phyloP scores from a whole-genome alignment of 2,329 filamentous ascomycete species.

The Aspergillus amoenus region DNA sequence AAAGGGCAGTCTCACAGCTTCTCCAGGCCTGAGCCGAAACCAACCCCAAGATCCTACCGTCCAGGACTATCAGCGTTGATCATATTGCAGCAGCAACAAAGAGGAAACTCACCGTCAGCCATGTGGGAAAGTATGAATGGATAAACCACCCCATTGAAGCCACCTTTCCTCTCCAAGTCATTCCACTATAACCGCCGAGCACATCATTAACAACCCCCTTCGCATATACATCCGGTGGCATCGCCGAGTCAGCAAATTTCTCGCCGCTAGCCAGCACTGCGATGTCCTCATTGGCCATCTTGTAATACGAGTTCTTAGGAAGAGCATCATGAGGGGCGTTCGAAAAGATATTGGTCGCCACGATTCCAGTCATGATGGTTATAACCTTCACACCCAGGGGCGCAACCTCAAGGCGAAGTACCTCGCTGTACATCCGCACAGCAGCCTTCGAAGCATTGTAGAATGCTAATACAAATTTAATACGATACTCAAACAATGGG shows the following conservation, averaged over 20 bases:
- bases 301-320: slow-evolving; percentile 22
- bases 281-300: slow-evolving; percentile 12
- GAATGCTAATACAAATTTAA: slow-evolving; percentile 5
- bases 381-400: slow-evolving; percentile 26
- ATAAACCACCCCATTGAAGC: slow-evolving; percentile 12
- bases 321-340: slow-evolving; percentile 8
- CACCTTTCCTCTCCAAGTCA: slow-evolving; percentile 21
- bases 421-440: slow-evolving; percentile 19
- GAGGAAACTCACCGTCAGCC: slow-evolving; percentile 16
- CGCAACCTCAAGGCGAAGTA: slow-evolving; percentile 23
- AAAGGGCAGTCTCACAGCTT: not conserved
- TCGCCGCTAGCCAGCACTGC: not conserved
- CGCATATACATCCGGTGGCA: slow-evolving; percentile 17
- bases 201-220: slow-evolving; percentile 23
- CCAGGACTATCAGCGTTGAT: not conserved
- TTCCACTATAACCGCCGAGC: slow-evolving; percentile 20
- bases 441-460: slow-evolving; percentile 28
- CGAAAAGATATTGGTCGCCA: slow-evolving; percentile 19
- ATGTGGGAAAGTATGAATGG: slow-evolving; percentile 10
- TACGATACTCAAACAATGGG: no score
- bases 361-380: slow-evolving; percentile 19
- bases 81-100: not conserved
- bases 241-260: not conserved
- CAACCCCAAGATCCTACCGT: not conserved
- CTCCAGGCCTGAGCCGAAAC: not conserved